Evolutionary conservation across 352 stramenopile species (phyloP).

Genomic region (Plasmopara viticola): DNA sequence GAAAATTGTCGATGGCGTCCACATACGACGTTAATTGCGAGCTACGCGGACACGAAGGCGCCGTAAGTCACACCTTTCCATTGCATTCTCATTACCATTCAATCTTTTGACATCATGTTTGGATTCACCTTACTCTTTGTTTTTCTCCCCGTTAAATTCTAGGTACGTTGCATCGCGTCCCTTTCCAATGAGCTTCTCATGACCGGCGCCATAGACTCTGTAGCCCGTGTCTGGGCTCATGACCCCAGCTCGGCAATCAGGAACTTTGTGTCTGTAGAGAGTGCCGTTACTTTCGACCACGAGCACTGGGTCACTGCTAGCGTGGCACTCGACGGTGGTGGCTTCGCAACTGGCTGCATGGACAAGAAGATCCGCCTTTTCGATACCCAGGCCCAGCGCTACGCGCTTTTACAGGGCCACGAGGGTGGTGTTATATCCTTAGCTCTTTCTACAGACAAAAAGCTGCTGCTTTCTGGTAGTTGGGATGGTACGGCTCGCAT

Average conservation of each 20-base stretch:
- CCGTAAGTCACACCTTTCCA: constrained; percentile 32
- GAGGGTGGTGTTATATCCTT: constrained; percentile 77
- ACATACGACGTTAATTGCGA: constrained; percentile 37
- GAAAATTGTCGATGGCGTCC: too few species aligned
- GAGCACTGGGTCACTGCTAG: constrained; percentile 80
- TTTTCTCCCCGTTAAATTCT: constrained; percentile 5
- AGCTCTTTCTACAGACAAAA: constrained; percentile 28
- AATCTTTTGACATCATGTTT: constrained; percentile 1
- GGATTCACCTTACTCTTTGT: background rate
- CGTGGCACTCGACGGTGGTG: constrained; percentile 34
- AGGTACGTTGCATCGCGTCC: constrained; percentile 59
- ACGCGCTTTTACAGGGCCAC: constrained; percentile 47
- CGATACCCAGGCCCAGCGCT: constrained; percentile 34
- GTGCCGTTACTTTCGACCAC: constrained; percentile 60
- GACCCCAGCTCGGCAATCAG: constrained; percentile 13
- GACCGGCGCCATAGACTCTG: constrained; percentile 77
- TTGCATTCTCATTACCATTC: background rate
- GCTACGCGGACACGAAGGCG: constrained; percentile 69
- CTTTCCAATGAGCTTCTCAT: constrained; percentile 46
- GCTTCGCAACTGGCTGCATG: constrained; percentile 76
- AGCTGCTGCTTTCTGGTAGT: constrained; percentile 61
- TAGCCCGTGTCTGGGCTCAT: constrained; percentile 42
- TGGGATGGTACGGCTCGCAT: constrained; percentile 78
- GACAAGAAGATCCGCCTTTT: constrained; percentile 75
- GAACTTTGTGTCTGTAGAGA: constrained; percentile 39